A percentile compares a stretch with the other conserved stretches of the same genome.
Evolutionary conservation across 2,329 filamentous ascomycete species (phyloP).

Genomic region (Byssochlamys sp.): DNA sequence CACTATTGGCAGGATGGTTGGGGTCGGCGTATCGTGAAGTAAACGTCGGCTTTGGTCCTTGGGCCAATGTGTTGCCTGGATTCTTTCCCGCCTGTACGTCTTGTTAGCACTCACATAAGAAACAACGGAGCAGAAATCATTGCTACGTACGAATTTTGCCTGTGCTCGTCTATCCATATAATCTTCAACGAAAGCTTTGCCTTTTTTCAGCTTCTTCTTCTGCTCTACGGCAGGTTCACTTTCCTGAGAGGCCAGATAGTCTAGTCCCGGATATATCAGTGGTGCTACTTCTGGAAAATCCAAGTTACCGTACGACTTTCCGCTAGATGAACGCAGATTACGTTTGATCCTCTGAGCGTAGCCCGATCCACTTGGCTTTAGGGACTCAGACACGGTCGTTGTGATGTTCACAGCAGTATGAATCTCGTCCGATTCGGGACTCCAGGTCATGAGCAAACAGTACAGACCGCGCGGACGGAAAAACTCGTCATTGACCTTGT

Average conservation of each 20-base stretch:
- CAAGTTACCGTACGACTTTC: conserved; percentile 31
- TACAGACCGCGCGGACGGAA: conserved; percentile 50
- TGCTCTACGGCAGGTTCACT: conserved; percentile 9
- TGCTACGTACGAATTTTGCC: conserved; percentile 33
- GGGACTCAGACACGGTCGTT: conserved; percentile 25
- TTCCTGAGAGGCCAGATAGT: conserved; percentile 14
- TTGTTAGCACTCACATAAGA: background rate
- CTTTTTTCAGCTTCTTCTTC: conserved; percentile 10
- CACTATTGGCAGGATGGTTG: conserved; percentile 41
- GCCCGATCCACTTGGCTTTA: conserved; percentile 9
- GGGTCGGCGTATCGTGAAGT: conserved; percentile 43
- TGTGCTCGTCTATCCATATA: conserved; percentile 44
- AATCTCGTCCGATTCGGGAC: conserved; percentile 29
- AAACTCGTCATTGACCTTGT: conserved; percentile 46
- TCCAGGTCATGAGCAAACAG: conserved; percentile 47
- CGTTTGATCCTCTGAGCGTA: conserved; percentile 19
- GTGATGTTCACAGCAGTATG: conserved; percentile 25
- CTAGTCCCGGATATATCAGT: conserved; percentile 40
- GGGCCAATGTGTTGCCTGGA: conserved; percentile 30
- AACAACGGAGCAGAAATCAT: conserved; percentile 2
- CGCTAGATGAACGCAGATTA: conserved; percentile 30
- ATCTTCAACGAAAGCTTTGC: conserved; percentile 31
- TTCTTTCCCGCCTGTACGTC: conserved; percentile 25
- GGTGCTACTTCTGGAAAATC: conserved; percentile 39
- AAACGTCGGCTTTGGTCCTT: conserved; percentile 29